Evolutionary conservation across 2,329 filamentous ascomycete species (phyloP).

Genomic region (Xenoacremonium recifei): DNA sequence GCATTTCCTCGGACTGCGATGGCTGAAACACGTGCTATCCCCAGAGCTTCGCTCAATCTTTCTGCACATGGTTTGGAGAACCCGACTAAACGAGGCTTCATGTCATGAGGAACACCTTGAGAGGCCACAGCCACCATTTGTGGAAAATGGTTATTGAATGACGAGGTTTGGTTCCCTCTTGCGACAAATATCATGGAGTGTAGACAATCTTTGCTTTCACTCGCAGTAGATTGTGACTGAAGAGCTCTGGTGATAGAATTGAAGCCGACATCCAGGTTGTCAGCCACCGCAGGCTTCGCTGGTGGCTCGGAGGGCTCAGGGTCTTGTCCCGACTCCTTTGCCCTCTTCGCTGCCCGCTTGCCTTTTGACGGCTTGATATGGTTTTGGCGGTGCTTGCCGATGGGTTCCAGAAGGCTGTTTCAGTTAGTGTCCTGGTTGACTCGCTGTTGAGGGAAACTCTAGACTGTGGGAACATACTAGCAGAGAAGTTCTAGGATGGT

Average conservation of each 20-base stretch:
- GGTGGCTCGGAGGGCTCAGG: slow-evolving; percentile 30
- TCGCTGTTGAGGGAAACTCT: too few relatives aligned
- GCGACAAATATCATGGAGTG: slow-evolving; percentile 59
- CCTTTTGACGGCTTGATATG: slow-evolving; percentile 60
- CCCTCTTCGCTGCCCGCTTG: slow-evolving; percentile 51
- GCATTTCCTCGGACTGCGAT: slow-evolving; percentile 58
- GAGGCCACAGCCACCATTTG: slow-evolving; percentile 53
- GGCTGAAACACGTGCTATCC: slow-evolving; percentile 63
- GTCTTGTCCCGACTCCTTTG: slow-evolving; percentile 21
- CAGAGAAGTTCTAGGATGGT: slow-evolving; percentile 65
- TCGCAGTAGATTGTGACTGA: slow-evolving; percentile 29
- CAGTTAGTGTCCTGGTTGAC: too few relatives aligned
- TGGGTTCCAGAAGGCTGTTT: slow-evolving; percentile 61
- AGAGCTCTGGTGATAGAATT: slow-evolving; percentile 61
- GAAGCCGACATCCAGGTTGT: slow-evolving; percentile 62
- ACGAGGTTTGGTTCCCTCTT: slow-evolving; percentile 54
- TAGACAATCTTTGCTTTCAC: slow-evolving; percentile 3
- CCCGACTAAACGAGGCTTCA: slow-evolving; percentile 56
- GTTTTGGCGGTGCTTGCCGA: slow-evolving; percentile 59
- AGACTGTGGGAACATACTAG: slow-evolving; percentile 52
- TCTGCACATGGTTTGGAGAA: slow-evolving; percentile 60
- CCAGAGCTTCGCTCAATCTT: slow-evolving; percentile 54
- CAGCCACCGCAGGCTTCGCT: slow-evolving; percentile 49
- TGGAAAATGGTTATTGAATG: slow-evolving; percentile 60
- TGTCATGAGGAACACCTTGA: slow-evolving; percentile 32